These are phyloP conservation scores for Salix purpurea DNA, from an alignment of 345 rosid genomes.

Conservation along the genomic window DNA sequence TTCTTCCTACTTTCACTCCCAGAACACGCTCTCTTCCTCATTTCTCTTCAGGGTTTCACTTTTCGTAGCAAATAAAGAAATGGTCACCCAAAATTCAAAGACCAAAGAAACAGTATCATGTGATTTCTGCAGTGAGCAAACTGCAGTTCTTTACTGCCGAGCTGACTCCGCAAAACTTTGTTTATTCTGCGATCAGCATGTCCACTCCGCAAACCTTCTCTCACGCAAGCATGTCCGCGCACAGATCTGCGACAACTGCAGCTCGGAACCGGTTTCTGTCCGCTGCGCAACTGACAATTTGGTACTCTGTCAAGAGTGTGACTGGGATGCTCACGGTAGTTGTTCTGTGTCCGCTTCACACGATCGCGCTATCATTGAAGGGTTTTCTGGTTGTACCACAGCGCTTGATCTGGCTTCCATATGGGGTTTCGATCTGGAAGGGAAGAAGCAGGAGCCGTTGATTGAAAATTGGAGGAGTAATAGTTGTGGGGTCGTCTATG, in stretches of 20 bases:
- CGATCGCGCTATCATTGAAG: conserved; percentile 54
- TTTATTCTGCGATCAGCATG: conserved; percentile 80
- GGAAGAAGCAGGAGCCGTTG: conserved; percentile 24
- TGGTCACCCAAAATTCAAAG: conserved; percentile 34
- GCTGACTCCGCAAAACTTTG: conserved; percentile 91
- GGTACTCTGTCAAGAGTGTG: conserved; percentile 64
- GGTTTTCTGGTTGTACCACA: conserved; percentile 67
- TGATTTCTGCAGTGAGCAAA: conserved; percentile 67
- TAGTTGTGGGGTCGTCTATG: not conserved
- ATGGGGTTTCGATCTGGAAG: conserved; percentile 57
- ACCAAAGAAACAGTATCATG: conserved; percentile 39
- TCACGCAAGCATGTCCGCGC: conserved; percentile 80
- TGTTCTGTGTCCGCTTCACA: conserved; percentile 63
- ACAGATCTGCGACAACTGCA: conserved; percentile 84
- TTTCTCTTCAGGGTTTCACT: not conserved
- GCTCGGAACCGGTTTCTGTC: conserved; percentile 57
- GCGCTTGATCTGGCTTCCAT: conserved; percentile 51
- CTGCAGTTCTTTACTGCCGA: conserved; percentile 75
- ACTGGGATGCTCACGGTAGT: conserved; percentile 65
- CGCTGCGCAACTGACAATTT: conserved; percentile 59
- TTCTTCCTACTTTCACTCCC: not conserved
- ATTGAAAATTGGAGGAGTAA: conserved; percentile 14
- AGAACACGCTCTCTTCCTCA: not conserved
- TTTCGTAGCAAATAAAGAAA: not conserved
- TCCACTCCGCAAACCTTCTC: conserved; percentile 79